A percentile compares a stretch with the other conserved stretches of the same genome.
Conservation (phyloP, 2,329 filamentous ascomycete genomes). For the Exophiala lecanii-corni region DNA sequence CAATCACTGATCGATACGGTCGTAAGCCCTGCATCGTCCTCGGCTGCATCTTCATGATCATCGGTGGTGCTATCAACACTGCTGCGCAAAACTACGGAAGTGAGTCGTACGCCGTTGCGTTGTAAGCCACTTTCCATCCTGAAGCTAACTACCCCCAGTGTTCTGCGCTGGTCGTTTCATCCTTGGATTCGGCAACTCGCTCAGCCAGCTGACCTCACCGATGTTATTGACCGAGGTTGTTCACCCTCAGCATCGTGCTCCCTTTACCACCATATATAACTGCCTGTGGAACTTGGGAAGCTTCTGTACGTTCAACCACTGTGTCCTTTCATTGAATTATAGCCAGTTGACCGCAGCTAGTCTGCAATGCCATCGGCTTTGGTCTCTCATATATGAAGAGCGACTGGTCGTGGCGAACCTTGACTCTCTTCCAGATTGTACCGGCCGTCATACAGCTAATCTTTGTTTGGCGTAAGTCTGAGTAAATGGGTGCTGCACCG, state of each 20-base stretch:
- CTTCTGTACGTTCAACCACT: constrained; percentile 27
- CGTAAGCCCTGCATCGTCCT: constrained; percentile 61
- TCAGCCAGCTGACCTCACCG: constrained; percentile 60
- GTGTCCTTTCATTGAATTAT: background rate
- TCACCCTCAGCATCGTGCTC: constrained; percentile 64
- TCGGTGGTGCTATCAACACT: constrained; percentile 65
- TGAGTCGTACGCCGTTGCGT: background rate
- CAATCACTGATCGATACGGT: constrained; percentile 57
- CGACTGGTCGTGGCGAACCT: constrained; percentile 69
- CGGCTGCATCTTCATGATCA: constrained; percentile 61
- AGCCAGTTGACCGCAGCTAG: constrained; percentile 2
- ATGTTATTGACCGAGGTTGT: constrained; percentile 62
- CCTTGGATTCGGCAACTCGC: constrained; percentile 42
- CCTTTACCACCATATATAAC: constrained; percentile 63
- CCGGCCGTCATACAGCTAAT: constrained; percentile 58
- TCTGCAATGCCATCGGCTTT: constrained; percentile 6
- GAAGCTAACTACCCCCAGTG: constrained; percentile 23
- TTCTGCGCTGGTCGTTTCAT: constrained; percentile 31
- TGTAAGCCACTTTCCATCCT: background rate
- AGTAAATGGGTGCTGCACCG: background rate
- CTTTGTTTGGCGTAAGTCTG: constrained; percentile 53
- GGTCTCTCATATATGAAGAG: constrained; percentile 35
- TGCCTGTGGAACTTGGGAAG: constrained; percentile 62
- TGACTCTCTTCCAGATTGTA: constrained; percentile 69
- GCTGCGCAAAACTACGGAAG: constrained; percentile 60